These are phyloP conservation scores for Symbiodinium pilosum DNA, from an alignment of 73 alveolate species.

Conservation along the genomic window DNA sequence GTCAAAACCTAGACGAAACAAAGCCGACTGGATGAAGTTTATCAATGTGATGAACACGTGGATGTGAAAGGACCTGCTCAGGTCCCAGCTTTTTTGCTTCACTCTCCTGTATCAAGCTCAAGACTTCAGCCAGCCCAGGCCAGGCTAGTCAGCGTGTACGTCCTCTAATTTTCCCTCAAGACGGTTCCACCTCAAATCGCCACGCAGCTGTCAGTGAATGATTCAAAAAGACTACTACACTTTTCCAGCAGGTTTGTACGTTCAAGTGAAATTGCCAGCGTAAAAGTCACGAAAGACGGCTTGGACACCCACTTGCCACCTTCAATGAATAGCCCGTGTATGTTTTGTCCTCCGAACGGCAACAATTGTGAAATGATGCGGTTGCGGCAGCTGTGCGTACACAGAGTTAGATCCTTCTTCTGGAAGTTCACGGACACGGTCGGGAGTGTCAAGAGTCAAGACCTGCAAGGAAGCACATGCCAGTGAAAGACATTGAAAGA, in stretches of 20 bases:
- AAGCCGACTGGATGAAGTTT: too few species aligned
- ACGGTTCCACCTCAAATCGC: slow-evolving; percentile 98
- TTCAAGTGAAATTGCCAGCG: not conserved
- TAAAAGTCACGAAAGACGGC: not conserved
- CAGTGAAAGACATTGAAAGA: not conserved
- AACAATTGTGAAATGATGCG: not conserved
- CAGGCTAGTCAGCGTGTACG: not conserved
- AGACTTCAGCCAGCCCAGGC: not conserved
- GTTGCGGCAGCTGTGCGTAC: not conserved
- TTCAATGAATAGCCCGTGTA: slow-evolving; percentile 99
- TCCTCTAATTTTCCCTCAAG: slow-evolving; percentile 97
- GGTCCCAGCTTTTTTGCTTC: slow-evolving; percentile 97
- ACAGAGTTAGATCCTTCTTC: slow-evolving; percentile 96
- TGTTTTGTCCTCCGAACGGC: slow-evolving; percentile 96
- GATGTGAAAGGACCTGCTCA: too few species aligned
- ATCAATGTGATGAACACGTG: too few species aligned
- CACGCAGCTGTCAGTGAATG: too few species aligned
- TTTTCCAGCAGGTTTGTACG: too few species aligned
- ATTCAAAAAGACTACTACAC: too few species aligned
- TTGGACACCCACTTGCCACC: slow-evolving; percentile 96
- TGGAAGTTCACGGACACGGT: slow-evolving; percentile 95
- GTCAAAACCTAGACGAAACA: too few species aligned
- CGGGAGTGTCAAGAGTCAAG: not conserved
- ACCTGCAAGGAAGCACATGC: not conserved
- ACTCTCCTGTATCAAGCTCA: slow-evolving; percentile 47